Percentiles rank a stretch among this genome's conserved stretches.
phyloP scores from a whole-genome alignment of 2,329 filamentous ascomycete species.

The Juglanconis oblonga region DNA sequence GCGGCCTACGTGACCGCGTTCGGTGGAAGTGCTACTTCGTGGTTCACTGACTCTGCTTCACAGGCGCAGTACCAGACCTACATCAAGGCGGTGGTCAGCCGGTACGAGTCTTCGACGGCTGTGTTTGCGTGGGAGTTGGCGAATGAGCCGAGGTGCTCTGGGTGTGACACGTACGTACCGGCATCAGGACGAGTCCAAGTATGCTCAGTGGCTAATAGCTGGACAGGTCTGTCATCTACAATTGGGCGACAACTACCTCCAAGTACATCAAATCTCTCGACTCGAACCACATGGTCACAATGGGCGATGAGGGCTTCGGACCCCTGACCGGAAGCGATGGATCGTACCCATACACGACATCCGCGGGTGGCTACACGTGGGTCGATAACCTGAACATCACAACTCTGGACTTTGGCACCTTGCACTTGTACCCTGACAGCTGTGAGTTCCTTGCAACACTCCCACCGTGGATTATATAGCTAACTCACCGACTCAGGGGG shows the following conservation, averaged over 20 bases:
- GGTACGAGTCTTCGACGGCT: conserved; percentile 45
- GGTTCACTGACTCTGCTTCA: conserved; percentile 53
- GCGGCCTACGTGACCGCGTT: conserved; percentile 57
- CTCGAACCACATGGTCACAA: conserved; percentile 58
- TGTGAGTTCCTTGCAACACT: conserved; percentile 7
- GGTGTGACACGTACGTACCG: conserved; percentile 41
- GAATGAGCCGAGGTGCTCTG: conserved; percentile 57
- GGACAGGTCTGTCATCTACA: conserved; percentile 43
- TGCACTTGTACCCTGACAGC: conserved; percentile 44
- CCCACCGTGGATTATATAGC: not conserved
- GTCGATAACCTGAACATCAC: conserved; percentile 47
- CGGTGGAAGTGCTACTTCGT: conserved; percentile 49
- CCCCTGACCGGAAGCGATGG: conserved; percentile 41
- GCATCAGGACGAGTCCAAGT: no score
- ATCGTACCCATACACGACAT: conserved; percentile 48
- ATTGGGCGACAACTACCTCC: conserved; percentile 57
- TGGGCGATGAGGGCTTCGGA: conserved; percentile 56
- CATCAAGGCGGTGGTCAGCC: conserved; percentile 44
- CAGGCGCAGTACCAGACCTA: conserved; percentile 56
- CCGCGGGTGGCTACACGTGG: conserved; percentile 49
- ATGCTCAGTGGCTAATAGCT: not conserved
- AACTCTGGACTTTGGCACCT: conserved; percentile 52
- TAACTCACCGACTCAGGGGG: conserved; percentile 10
- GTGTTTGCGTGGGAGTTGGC: conserved; percentile 55
- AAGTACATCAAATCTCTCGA: conserved; percentile 65